Evolutionary conservation across 2,329 filamentous ascomycete genomes (phyloP), one percentile per base, ranked within the genome.

Genomic region (Tolypocladium pustulatum): DNA sequence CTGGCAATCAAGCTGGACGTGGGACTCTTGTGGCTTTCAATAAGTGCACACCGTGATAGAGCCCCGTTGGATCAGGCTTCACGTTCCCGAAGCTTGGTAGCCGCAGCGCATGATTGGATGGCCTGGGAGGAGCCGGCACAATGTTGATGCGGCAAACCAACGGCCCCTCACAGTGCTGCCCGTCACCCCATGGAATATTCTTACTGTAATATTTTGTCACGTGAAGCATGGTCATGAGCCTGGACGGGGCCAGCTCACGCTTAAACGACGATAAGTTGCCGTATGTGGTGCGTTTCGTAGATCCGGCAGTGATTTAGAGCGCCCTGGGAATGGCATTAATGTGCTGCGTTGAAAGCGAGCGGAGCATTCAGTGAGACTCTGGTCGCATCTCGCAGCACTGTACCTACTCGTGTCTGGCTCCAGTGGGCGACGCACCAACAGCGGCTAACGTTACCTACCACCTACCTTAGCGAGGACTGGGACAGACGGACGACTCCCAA

Each of bases 151-250:
- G 62, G 15, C 13, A 7, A 60, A 58, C 60, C n/a, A 13, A 30
- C 17, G 41, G 65, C 37, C 53, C 54, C 61, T 57, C 65, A 71
- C 68, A 71, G 69, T 72, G 62, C 37, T 15, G 3, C 8, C 12
- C 6, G 10, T 25, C 1, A 8, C 10, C n/a, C 3, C 9, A 4
- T 25, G n/a, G 5, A 4, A 9, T 40, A 30, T 46, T 36, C 15
- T 4, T 51, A 72, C 70, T 70, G 70, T 71, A 58, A 49, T 41
- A 55, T 49, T n/a, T 8, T 61, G 66, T 74, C 72, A 74, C 72
- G 72, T 73, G 71, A 64, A 66, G 58, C 56, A 32, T 62, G 60
- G 62, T 71, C 69, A 68, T 71, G 67, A 69, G 66, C 65, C 65
- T 62, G 59, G 40, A 57, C 53, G 62, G 59, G 59, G 65, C 66